A percentile compares a stretch with the other conserved stretches of the same genome.
phyloP scores from a whole-genome alignment of 225 moss, liverwort and hornwort genomes.

The Pseudisothecium myosuroides region DNA sequence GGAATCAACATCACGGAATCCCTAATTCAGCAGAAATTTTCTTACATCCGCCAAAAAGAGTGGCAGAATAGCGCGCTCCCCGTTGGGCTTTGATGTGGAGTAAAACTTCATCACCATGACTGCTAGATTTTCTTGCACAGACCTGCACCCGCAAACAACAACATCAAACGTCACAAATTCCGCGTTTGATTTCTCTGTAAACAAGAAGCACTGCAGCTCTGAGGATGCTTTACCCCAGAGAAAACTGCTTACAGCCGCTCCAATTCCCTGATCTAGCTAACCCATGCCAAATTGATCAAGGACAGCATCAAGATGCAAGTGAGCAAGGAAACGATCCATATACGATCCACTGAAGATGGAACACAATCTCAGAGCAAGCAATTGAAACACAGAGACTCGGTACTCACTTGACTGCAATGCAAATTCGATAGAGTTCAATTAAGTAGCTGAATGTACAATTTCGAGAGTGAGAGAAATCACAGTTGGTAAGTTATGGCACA shows the following conservation, averaged over 20 bases:
- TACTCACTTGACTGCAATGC: background rate
- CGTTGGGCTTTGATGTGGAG: background rate
- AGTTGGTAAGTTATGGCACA: too few species aligned
- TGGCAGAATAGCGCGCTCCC: slow-evolving; percentile 10
- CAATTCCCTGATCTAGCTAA: too few species aligned
- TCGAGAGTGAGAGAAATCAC: background rate
- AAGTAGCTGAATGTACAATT: background rate
- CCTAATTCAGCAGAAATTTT: background rate
- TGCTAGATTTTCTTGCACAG: background rate
- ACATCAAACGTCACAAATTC: background rate
- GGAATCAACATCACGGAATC: background rate
- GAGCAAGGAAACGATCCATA: background rate
- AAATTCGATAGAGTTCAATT: background rate
- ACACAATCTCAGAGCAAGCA: too few species aligned
- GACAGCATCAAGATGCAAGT: background rate
- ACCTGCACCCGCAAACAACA: background rate
- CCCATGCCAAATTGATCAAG: too few species aligned
- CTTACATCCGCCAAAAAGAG: slow-evolving; percentile 16
- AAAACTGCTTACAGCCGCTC: background rate
- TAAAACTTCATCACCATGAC: slow-evolving; percentile 40
- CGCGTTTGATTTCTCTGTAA: background rate
- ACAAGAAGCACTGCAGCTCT: background rate
- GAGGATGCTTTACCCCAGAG: background rate
- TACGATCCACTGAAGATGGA: background rate
- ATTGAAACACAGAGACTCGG: background rate